Percentiles rank a stretch among this genome's conserved stretches.
These are phyloP conservation scores for Ampelomyces quisqualis DNA, from an alignment of 2,329 filamentous ascomycete species.

Conservation along the genomic window DNA sequence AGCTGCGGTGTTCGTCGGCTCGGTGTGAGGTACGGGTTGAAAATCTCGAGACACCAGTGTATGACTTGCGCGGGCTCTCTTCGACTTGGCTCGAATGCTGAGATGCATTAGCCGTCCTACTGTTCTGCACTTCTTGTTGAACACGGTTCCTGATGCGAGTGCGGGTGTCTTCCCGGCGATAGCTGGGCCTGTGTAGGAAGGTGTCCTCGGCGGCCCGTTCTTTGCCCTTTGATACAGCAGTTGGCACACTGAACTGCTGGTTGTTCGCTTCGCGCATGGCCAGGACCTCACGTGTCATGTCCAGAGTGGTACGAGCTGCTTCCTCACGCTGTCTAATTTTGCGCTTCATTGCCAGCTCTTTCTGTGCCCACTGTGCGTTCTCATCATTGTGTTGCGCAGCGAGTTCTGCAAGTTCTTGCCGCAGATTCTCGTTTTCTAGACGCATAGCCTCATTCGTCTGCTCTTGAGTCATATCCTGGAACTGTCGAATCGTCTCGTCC, in stretches of 20 bases:
- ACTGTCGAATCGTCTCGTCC: constrained; percentile 44
- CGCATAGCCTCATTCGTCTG: constrained; percentile 44
- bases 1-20: constrained; percentile 24
- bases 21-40: constrained; percentile 16
- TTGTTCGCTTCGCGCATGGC: constrained; percentile 28
- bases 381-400: constrained; percentile 40
- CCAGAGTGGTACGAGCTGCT: constrained; percentile 27
- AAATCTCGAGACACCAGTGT: constrained; percentile 23
- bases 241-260: constrained; percentile 13
- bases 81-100: constrained; percentile 20
- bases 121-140: constrained; percentile 40
- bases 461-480: constrained; percentile 41
- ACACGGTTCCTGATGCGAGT: constrained; percentile 38
- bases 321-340: constrained; percentile 37
- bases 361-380: constrained; percentile 35
- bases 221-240: constrained; percentile 15
- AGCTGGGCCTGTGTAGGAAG: constrained; percentile 29
- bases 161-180: constrained; percentile 36
- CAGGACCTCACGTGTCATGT: constrained; percentile 37
- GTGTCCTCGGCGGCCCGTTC: constrained; percentile 21
- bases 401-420: constrained; percentile 40
- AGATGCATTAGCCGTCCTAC: constrained; percentile 22
- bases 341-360: constrained; percentile 35
- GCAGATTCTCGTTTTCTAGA: constrained; percentile 45
- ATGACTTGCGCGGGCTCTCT: constrained; percentile 28